Base-by-base conservation (phyloP, 1,284 basidiomycete species). In the Thecaphora thlaspeos region DNA sequence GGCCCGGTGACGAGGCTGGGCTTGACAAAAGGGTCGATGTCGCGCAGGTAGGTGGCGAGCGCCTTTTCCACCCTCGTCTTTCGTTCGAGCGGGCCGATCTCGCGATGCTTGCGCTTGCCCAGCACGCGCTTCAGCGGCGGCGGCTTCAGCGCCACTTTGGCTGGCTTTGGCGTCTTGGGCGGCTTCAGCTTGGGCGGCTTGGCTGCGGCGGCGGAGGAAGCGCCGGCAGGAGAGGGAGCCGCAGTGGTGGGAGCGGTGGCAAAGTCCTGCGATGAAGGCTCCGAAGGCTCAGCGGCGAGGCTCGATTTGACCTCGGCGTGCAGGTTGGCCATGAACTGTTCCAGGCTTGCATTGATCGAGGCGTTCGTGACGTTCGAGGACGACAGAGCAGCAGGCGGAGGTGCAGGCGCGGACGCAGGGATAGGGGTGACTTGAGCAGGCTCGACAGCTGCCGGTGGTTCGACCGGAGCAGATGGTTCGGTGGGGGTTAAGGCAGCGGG, bases 311-410 rank as follows among this genome's bases (percentile, higher is more conserved):
- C 46, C 32, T 48, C 48, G 38, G 56, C 49, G 32, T 52, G 52
- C 19, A 71, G 54, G 28, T 52, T 66, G 11, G 66, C 65, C 69
- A 71, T 71, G 43, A 71, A 71, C 40, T 61, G 60, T 40, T 71
- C 62, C 37, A 71, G 46, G 42, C 65, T 68, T 5, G 61, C 69
- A 30, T 55, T 56, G 18, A 68, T 55, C 9, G 61, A 56, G 37
- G 68, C 62, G 39, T 66, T 62, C 26, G 26, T 28, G 26, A 7
- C 26, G 26, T 11, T 11, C 26, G 26, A 5, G 7, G 26, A 28
- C 11, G 26, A 11, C 5, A 28, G 11, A 28, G 26, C 26, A 28
- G 26, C 26, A 28, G 26, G 7, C 11, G 26, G 26, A 5, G 26
- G 26, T 5, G n/a, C n/a, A n/a, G n/a, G n/a, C n/a, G n/a, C n/a